phyloP scores from a whole-genome alignment of 2,329 filamentous ascomycete genomes.

The Pyrenochaeta sp. region DNA sequence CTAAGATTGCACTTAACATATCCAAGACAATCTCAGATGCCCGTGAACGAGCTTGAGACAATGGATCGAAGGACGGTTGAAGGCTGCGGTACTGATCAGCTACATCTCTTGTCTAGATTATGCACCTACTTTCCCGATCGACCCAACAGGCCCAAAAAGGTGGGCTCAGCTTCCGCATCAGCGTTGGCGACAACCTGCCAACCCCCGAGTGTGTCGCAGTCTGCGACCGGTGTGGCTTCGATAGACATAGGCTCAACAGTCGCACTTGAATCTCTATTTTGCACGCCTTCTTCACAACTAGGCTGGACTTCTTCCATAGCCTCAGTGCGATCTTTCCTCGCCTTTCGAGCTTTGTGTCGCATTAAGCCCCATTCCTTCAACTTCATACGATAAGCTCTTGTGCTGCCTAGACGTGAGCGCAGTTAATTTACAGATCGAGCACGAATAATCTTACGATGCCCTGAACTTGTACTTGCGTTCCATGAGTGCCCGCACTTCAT shows the following conservation, averaged over 20 bases:
- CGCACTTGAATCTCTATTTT: slow-evolving; percentile 11
- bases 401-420: slow-evolving; percentile 26
- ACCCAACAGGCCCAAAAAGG: slow-evolving; percentile 14
- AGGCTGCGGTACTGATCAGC: slow-evolving; percentile 17
- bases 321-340: slow-evolving; percentile 4
- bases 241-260: slow-evolving; percentile 7
- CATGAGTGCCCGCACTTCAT: slow-evolving; percentile 46
- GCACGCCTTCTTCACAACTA: slow-evolving; percentile 4
- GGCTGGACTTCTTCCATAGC: slow-evolving; percentile 1
- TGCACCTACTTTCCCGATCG: slow-evolving; percentile 15
- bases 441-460: slow-evolving; percentile 40
- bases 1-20: slow-evolving; percentile 39
- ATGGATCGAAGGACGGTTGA: slow-evolving; percentile 18
- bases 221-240: background rate
- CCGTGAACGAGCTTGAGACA: slow-evolving; percentile 16
- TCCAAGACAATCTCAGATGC: slow-evolving; percentile 29
- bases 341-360: slow-evolving; percentile 28
- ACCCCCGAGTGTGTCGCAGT: slow-evolving; percentile 5
- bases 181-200: slow-evolving; percentile 15
- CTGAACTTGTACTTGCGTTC: slow-evolving; percentile 42
- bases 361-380: slow-evolving; percentile 47
- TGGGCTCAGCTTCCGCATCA: slow-evolving; percentile 13
- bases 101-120: background rate
- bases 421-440: background rate
- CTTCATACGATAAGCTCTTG: slow-evolving; percentile 48